Percentiles rank a stretch among this genome's conserved stretches.
These are phyloP conservation scores for Baorangia bicolor DNA, from an alignment of 768 basidiomycete species.

Conservation along the genomic window DNA sequence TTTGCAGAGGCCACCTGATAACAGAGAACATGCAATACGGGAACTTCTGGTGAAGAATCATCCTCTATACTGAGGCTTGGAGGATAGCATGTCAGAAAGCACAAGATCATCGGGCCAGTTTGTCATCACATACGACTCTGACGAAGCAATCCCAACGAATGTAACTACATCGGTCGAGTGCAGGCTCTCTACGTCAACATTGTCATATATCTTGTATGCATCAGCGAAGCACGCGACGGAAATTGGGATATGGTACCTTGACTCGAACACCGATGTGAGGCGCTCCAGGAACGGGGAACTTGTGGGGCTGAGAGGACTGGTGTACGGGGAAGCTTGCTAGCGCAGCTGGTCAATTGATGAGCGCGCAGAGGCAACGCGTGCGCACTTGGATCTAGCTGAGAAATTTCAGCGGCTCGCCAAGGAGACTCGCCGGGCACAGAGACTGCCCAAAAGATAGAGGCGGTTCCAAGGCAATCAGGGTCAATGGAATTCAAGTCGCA, in stretches of 20 bases:
- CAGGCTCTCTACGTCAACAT: conserved; percentile 40
- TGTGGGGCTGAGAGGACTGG: conserved; percentile 45
- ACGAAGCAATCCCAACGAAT: conserved; percentile 72
- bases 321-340: conserved; percentile 28
- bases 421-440: conserved; percentile 65
- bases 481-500: conserved; percentile 30
- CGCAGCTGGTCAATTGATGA: neutral
- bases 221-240: neutral
- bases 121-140: conserved; percentile 56
- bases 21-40: conserved; percentile 72
- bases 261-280: conserved; percentile 70
- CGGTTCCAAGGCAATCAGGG: conserved; percentile 57
- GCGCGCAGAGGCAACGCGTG: conserved; percentile 2
- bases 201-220: conserved; percentile 56
- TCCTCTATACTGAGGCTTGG: conserved; percentile 42
- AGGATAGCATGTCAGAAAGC: conserved; percentile 16
- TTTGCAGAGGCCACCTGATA: conserved; percentile 8
- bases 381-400: conserved; percentile 20
- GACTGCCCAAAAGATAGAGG: conserved; percentile 68
- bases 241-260: conserved; percentile 46
- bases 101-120: neutral
- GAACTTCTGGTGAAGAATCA: conserved; percentile 40
- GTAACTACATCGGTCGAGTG: conserved; percentile 62
- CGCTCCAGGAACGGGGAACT: conserved; percentile 56
- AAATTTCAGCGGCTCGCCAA: conserved; percentile 48